Evolutionary conservation across 1,284 basidiomycete genomes (phyloP), one percentile per base, ranked within the genome.

Genomic region (Wolfiporia cocos): DNA sequence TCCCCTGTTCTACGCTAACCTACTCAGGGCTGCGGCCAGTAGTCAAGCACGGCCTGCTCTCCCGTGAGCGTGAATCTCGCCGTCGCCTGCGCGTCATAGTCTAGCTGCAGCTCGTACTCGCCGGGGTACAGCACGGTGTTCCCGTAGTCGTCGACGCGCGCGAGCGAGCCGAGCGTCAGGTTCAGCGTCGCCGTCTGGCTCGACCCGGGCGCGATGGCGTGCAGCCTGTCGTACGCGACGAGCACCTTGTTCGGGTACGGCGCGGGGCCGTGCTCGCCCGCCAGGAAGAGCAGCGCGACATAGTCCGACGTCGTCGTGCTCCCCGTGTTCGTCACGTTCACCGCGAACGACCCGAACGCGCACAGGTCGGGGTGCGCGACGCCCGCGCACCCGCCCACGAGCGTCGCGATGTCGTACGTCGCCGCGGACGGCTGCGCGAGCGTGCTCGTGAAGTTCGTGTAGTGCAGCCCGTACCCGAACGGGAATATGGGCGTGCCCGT

Each of bases 391-490:
- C 42, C 3, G 50, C 35, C 28, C n/a, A 72, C 51, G 21, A 73
- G 64, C 32, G 55, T 45, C 19, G 67, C 58, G 41, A 76, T 75
- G 38, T 62, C 52, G 56, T 71, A 76, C 15, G 53, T 54, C 5
- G 42, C 1, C 33, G 52, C 38, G 6, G 58, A 41, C 9, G 69
- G 66, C 14, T 34, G 31, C 19, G 39, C 21, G 14, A 43, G 34
- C 67, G 70, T 75, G 18, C 55, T 52, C 39, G 37, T 47, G 61
- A 79, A 78, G 14, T 61, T 71, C 12, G 75, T 77, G 56, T 67
- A 78, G 54, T 76, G 74, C 39, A 76, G 58, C 10, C 75, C 76
- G 37, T 65, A 64, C 18, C 74, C 74, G 49, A 74, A 78, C 39
- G 69, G 66, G 53, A 67, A 73, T 14, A 76, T 61, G 5, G 74